Percentiles rank a stretch among this genome's conserved stretches.
These are phyloP conservation scores for Zygosaccharomyces kombuchaensis DNA, from an alignment of 805 yeast species.

Conservation along the genomic window DNA sequence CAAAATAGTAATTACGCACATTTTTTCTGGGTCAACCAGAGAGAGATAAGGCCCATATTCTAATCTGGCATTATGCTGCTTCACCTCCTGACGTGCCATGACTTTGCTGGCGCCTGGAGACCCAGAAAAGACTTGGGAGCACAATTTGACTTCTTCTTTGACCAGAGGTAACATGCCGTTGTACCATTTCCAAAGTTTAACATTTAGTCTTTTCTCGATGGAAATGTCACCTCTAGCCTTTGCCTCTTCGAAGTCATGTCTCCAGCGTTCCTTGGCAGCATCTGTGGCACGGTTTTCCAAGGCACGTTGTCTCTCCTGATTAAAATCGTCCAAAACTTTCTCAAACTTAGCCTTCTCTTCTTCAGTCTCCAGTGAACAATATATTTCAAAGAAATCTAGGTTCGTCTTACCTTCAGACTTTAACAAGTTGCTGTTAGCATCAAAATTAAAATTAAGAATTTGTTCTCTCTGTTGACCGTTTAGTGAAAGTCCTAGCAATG, in stretches of 20 bases:
- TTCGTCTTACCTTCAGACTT: constrained; percentile 24
- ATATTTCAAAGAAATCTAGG: constrained; percentile 65
- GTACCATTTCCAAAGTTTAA: constrained; percentile 82
- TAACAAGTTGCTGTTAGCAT: constrained; percentile 36
- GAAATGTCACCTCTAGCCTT: constrained; percentile 53
- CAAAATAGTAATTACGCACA: constrained; percentile 78
- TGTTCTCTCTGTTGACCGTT: constrained; percentile 29
- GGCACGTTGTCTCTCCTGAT: constrained; percentile 68
- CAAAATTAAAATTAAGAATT: constrained; percentile 35
- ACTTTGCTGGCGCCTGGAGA: constrained; percentile 1
- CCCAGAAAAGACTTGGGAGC: constrained; percentile 42
- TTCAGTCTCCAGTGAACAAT: constrained; percentile 47
- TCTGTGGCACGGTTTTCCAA: constrained; percentile 74
- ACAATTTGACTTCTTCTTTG: constrained; percentile 56
- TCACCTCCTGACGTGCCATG: constrained; percentile 6
- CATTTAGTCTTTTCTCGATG: constrained; percentile 59
- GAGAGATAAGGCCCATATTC: constrained; percentile 74
- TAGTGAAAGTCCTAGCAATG: constrained; percentile 50
- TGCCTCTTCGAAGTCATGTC: constrained; percentile 67
- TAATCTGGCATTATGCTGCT: constrained; percentile 40
- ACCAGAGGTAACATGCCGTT: constrained; percentile 66
- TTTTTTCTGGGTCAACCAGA: constrained; percentile 70
- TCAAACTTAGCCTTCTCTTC: constrained; percentile 55
- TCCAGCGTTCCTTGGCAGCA: constrained; percentile 88
- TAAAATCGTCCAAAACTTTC: constrained; percentile 59